A percentile compares a stretch with the other conserved stretches of the same genome.
phyloP scores from a whole-genome alignment of 768 basidiomycete species.

The Termitomyces sp. region DNA sequence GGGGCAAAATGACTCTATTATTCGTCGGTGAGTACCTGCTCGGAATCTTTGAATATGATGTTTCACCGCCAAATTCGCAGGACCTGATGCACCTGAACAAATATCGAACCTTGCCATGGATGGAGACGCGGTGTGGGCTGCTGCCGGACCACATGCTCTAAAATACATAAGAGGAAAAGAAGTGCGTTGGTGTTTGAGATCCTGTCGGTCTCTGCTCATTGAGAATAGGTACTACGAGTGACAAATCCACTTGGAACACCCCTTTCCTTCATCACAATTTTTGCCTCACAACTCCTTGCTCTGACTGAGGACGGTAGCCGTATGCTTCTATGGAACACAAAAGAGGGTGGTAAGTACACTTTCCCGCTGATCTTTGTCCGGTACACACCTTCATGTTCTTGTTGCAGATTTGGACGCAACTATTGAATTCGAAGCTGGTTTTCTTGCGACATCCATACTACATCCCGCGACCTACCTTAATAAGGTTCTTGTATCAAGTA shows the following conservation, averaged over 20 bases:
- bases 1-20: conserved; percentile 84
- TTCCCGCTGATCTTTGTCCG: background rate
- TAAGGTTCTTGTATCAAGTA: conserved; percentile 84
- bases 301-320: conserved; percentile 73
- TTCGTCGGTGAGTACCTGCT: conserved; percentile 77
- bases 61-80: conserved; percentile 33
- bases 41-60: background rate
- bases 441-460: conserved; percentile 79
- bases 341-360: conserved; percentile 39
- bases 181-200: conserved; percentile 31
- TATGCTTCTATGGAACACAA: conserved; percentile 75
- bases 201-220: conserved; percentile 3
- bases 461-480: conserved; percentile 97
- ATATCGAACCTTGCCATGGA: conserved; percentile 80
- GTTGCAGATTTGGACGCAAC: conserved; percentile 54
- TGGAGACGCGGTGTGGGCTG: conserved; percentile 80
- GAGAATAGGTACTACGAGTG: conserved; percentile 45
- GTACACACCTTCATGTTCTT: conserved; percentile 9
- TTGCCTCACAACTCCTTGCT: conserved; percentile 77
- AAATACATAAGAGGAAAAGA: conserved; percentile 90
- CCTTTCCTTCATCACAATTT: conserved; percentile 65
- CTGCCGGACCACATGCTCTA: conserved; percentile 60
- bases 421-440: conserved; percentile 76
- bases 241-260: conserved; percentile 58
- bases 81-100: conserved; percentile 70